These are phyloP conservation scores for Dysphania ambrosioides DNA, from an alignment of 148 eudicot genomes.

Conservation along the genomic window DNA sequence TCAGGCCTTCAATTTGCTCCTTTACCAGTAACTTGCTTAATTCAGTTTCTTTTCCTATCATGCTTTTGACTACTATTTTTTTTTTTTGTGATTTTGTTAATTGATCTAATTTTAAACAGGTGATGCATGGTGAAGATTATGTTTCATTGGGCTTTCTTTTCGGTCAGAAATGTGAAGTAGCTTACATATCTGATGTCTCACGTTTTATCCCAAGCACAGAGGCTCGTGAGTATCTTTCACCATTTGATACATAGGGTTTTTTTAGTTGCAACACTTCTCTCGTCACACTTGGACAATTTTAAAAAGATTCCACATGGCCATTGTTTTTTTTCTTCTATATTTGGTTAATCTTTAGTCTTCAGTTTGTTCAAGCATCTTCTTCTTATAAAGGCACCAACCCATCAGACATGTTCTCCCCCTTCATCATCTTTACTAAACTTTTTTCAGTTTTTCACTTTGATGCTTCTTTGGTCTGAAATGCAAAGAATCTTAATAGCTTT, in stretches of 20 bases:
- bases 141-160: slow-evolving; percentile 81
- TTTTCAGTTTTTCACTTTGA: too few species aligned
- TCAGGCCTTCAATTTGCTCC: slow-evolving; percentile 64
- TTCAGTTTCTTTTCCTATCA: slow-evolving; percentile 17
- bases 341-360: background rate
- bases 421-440: too few species aligned
- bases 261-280: too few species aligned
- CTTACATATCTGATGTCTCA: slow-evolving; percentile 90
- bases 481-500: too few species aligned
- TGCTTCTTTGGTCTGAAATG: too few species aligned
- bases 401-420: too few species aligned
- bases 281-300: too few species aligned
- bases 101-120: slow-evolving; percentile 38
- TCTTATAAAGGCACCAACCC: too few species aligned
- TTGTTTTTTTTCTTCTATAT: background rate
- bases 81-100: slow-evolving; percentile 1
- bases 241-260: too few species aligned
- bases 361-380: background rate
- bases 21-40: slow-evolving; percentile 56
- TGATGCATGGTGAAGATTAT: slow-evolving; percentile 99
- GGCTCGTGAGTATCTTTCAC: slow-evolving; percentile 44
- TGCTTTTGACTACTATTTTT: background rate
- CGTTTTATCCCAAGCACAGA: slow-evolving; percentile 78
- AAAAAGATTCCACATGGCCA: too few species aligned
- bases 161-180: slow-evolving; percentile 74